Percentiles rank a stretch among this genome's conserved stretches.
Evolutionary conservation across 495 filamentous ascomycete species (phyloP).

Genomic region (Aspergillus sclerotiicarbonarius): DNA sequence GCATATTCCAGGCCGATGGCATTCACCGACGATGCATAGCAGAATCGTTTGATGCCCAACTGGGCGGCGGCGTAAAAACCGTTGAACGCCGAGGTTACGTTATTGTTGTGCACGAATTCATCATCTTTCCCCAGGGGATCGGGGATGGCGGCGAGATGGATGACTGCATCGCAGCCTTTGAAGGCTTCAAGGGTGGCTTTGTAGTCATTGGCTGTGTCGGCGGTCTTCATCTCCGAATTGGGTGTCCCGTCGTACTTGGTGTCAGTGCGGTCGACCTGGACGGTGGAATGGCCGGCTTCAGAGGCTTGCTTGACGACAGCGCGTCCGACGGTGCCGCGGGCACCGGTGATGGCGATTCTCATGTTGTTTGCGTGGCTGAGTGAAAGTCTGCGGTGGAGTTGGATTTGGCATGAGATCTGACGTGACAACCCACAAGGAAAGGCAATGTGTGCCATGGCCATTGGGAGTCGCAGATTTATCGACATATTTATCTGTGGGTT

Average conservation of each 20-base stretch:
- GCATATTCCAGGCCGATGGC: constrained; percentile 21
- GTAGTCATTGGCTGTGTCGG: constrained; percentile 19
- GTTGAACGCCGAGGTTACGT: constrained; percentile 21
- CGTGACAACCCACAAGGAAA: no score
- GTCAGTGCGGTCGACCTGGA: constrained; percentile 20
- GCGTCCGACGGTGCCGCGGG: constrained; percentile 19
- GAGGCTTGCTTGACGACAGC: constrained; percentile 12
- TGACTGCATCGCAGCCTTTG: constrained; percentile 19
- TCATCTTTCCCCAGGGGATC: constrained; percentile 20
- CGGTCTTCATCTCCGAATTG: constrained; percentile 14
- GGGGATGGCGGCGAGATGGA: constrained; percentile 22
- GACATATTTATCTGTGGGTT: no score
- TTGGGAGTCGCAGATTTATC: no score
- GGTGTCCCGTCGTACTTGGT: constrained; percentile 12
- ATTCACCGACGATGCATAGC: constrained; percentile 21
- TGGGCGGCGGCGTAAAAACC: constrained; percentile 18
- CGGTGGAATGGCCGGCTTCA: constrained; percentile 17
- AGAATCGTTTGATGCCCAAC: constrained; percentile 18
- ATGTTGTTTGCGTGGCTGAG: constrained; percentile 6
- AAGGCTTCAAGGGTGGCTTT: constrained; percentile 18
- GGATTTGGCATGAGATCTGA: no score
- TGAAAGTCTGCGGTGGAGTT: neutral
- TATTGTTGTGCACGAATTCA: constrained; percentile 21
- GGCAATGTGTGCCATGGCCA: no score
- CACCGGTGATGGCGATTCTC: constrained; percentile 25